Base-by-base conservation (phyloP, 1,284 basidiomycete genomes). In the Wallemia mellicola region DNA sequence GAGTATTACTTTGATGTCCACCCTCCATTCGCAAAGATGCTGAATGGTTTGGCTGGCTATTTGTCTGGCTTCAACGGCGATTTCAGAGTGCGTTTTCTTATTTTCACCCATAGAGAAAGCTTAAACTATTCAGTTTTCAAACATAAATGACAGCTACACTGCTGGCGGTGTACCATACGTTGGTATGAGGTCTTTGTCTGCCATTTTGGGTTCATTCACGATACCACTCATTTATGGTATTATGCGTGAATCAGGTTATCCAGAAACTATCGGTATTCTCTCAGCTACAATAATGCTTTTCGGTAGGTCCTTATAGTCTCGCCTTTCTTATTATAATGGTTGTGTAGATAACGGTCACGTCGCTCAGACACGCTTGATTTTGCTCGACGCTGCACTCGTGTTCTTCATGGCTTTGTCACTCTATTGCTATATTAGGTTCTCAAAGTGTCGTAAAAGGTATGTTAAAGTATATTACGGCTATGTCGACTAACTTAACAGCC, bases 1-100 rank as follows among this genome's bases (percentile, higher is more conserved):
- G 79, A 94, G 71, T 99, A 94, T 73, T 96, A 96, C 73, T 99
- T 99, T 74, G 94, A 99, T 70, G 94, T 99, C 2, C 94, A 99
- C 67, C 92, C 92, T 38, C 92, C 92, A 17, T 80, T 95, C 59
- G 88, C 91, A 56, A 95, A 95, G 69, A 76, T 95, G 64, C 75
- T 95, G 28, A 84, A 91, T 66, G 94, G 83, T 57, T 76, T 92
- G 33, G 83, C 85, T 26, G 94, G 88, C 62, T 96, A 87, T 85
- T 82, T 94, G 62, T 86, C 92, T 54, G 94, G 94, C 9, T 98
- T 92, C 68, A 84, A 95, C 66, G 94, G 92, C 27, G 73, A 80
- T 60, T 99, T 95, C 71, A 77, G 27, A 7, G 55, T 57, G 38
- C 14, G 38, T 48, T 11, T 48, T 5, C 19, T 22, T 48, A 22